Conservation (phyloP, 2,329 filamentous ascomycete species). For the Trichoderma afroharzianum region DNA sequence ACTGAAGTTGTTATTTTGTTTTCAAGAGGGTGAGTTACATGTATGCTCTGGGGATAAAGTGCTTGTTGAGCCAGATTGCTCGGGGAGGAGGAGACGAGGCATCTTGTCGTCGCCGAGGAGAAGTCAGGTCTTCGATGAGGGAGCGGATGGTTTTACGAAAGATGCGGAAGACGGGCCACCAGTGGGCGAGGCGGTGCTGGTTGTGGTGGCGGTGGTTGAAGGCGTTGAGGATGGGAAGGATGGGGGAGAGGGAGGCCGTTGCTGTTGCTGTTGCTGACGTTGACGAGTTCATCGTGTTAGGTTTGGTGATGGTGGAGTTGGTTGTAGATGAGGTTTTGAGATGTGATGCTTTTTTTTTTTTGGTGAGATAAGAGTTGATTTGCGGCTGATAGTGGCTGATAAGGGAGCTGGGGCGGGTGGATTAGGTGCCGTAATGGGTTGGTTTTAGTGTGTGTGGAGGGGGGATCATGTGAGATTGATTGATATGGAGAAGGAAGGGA, state of each 20-base stretch:
- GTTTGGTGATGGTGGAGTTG: neutral
- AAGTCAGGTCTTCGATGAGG: constrained; percentile 38
- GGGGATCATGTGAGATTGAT: neutral
- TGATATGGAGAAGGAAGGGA: neutral
- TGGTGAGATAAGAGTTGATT: neutral
- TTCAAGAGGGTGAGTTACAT: too few species aligned
- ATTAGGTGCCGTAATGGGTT: constrained; percentile 3
- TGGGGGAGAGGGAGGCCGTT: constrained; percentile 38
- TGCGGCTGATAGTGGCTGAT: neutral
- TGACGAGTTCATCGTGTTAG: neutral
- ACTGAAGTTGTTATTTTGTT: neutral
- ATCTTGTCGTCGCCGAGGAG: neutral
- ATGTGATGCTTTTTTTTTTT: neutral
- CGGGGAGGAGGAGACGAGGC: neutral
- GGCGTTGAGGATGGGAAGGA: constrained; percentile 60
- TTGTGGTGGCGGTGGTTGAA: constrained; percentile 85
- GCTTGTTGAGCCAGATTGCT: constrained; percentile 29
- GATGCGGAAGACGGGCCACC: constrained; percentile 72
- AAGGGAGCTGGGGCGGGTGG: neutral
- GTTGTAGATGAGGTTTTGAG: neutral
- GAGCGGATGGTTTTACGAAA: constrained; percentile 64
- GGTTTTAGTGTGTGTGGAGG: neutral
- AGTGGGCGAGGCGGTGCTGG: constrained; percentile 76
- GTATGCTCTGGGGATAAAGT: constrained; percentile 35
- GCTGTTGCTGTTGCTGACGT: constrained; percentile 20